Evolutionary conservation across 495 filamentous ascomycete species (phyloP).

Genomic region (Annulohypoxylon moriforme): DNA sequence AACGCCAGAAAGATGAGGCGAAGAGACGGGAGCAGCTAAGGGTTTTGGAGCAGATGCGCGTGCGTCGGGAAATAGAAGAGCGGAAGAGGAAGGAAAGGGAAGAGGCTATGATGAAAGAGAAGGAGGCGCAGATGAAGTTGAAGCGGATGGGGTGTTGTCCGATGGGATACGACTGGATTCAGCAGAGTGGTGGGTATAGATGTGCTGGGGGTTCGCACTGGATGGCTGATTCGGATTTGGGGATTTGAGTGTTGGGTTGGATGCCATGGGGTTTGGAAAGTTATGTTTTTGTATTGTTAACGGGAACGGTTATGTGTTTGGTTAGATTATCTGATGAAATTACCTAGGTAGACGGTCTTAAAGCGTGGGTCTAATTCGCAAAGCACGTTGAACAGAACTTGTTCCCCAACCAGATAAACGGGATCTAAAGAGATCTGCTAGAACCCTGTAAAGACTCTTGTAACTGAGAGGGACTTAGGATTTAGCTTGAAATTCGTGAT

Average conservation of each 20-base stretch:
- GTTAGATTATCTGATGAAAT: too few species aligned
- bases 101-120: conserved; percentile 52
- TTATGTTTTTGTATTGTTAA: too few species aligned
- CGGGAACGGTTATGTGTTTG: too few species aligned
- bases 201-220: conserved; percentile 66
- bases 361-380: too few species aligned
- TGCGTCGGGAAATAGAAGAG: conserved; percentile 26
- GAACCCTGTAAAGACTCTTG: too few species aligned
- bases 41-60: conserved; percentile 22
- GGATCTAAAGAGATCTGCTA: too few species aligned
- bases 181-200: conserved; percentile 62
- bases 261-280: too few species aligned
- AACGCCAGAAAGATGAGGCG: conserved; percentile 36
- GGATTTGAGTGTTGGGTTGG: conserved; percentile 1
- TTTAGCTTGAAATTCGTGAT: too few species aligned
- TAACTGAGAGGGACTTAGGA: too few species aligned
- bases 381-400: too few species aligned
- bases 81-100: conserved; percentile 45
- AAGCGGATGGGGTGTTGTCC: conserved; percentile 62
- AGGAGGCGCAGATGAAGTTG: conserved; percentile 57
- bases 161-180: conserved; percentile 66
- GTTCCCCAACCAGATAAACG: too few species aligned
- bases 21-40: conserved; percentile 30
- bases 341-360: too few species aligned
- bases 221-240: conserved; percentile 49